Percentiles rank a stretch among this genome's conserved stretches.
Conservation (phyloP, 2,329 filamentous ascomycete species). For the Colletotrichum neosansevieriae region DNA sequence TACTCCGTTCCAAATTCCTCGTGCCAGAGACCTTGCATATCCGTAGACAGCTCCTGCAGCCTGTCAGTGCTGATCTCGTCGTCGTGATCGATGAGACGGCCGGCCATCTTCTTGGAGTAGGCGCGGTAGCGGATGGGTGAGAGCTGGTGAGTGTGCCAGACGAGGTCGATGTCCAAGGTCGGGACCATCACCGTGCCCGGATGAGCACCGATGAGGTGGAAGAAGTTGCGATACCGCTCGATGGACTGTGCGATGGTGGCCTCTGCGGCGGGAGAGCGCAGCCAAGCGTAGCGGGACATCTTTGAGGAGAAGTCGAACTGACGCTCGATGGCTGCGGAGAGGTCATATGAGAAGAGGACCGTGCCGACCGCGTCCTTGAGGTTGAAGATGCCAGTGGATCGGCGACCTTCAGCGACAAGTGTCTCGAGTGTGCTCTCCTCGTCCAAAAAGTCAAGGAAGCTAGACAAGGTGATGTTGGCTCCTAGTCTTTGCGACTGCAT, state of each 20-base stretch:
- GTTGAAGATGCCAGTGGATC: conserved; percentile 34
- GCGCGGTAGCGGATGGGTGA: conserved; percentile 46
- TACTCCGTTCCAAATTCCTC: conserved; percentile 52
- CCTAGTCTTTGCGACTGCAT: conserved; percentile 2
- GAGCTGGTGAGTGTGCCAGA: conserved; percentile 59
- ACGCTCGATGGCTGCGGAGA: conserved; percentile 50
- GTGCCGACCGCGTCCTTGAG: conserved; percentile 33
- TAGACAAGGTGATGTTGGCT: background rate
- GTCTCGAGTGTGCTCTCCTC: conserved; percentile 13
- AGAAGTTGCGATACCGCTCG: conserved; percentile 54
- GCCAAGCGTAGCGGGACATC: conserved; percentile 55
- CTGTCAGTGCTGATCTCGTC: conserved; percentile 49
- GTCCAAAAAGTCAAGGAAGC: conserved; percentile 18
- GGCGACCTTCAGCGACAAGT: background rate
- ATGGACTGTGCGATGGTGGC: conserved; percentile 52
- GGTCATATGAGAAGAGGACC: conserved; percentile 37
- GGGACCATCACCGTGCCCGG: conserved; percentile 51
- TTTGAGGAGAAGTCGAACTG: conserved; percentile 55
- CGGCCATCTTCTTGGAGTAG: conserved; percentile 31
- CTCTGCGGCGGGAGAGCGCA: conserved; percentile 50
- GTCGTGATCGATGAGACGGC: conserved; percentile 53
- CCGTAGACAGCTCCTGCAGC: conserved; percentile 45
- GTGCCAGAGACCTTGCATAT: conserved; percentile 47
- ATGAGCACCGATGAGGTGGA: conserved; percentile 49
- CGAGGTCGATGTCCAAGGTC: conserved; percentile 56